Evolutionary conservation across 2,329 filamentous ascomycete genomes (phyloP).

Genomic region (Ilyonectria destructans): DNA sequence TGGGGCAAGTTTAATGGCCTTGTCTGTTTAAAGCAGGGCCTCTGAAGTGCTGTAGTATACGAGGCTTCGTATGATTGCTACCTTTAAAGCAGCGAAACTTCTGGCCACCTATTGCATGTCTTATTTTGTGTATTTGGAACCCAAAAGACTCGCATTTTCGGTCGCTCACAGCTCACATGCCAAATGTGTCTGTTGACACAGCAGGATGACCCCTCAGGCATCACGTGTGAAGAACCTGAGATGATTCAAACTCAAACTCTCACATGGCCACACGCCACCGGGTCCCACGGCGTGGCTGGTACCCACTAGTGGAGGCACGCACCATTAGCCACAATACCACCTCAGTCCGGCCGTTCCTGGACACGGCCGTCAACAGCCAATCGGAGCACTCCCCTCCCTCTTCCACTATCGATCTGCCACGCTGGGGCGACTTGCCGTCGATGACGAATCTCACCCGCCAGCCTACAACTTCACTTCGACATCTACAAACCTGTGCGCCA

Average conservation of each 20-base stretch:
- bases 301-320: too few relatives aligned
- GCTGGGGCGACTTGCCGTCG: constrained; percentile 40
- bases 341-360: constrained; percentile 43
- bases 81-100: neutral
- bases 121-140: neutral
- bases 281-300: neutral
- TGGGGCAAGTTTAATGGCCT: constrained; percentile 7
- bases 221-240: neutral
- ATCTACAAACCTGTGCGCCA: constrained; percentile 30
- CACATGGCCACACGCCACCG: neutral
- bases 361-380: constrained; percentile 34
- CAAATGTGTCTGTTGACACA: neutral
- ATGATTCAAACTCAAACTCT: neutral
- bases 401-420: constrained; percentile 47
- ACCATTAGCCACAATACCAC: neutral
- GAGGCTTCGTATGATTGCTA: neutral
- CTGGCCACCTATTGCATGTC: neutral
- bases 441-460: constrained; percentile 53
- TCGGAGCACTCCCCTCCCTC: constrained; percentile 34
- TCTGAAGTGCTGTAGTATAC: too few relatives aligned
- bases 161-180: neutral
- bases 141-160: neutral
- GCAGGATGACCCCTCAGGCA: neutral
- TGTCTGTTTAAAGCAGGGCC: neutral
- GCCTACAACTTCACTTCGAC: constrained; percentile 31